A percentile compares a stretch with the other conserved stretches of the same genome.
phyloP scores from a whole-genome alignment of 306 rosid species.

The Medicago arabica region DNA sequence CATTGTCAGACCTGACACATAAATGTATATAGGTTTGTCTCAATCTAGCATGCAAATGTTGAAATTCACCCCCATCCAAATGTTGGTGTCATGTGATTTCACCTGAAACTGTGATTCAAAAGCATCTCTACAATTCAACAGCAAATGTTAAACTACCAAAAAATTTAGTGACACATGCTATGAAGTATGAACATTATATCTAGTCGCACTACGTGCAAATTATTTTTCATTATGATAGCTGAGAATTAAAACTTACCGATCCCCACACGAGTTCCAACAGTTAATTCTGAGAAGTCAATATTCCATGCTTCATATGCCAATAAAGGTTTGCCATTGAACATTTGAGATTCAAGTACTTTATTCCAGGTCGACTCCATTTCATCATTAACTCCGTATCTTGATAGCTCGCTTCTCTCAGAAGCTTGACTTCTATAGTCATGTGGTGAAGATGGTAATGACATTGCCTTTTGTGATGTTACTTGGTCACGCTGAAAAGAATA shows the following conservation, averaged over 20 bases:
- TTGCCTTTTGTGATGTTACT: slow-evolving; percentile 78
- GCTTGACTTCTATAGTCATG: slow-evolving; percentile 77
- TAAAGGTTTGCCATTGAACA: slow-evolving; percentile 74
- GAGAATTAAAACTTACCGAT: slow-evolving; percentile 67
- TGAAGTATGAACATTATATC: slow-evolving; percentile 22
- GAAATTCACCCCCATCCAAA: no score
- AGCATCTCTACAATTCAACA: slow-evolving; percentile 26
- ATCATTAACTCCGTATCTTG: slow-evolving; percentile 55
- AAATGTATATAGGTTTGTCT: no score
- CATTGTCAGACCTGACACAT: no score
- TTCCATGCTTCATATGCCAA: slow-evolving; percentile 91
- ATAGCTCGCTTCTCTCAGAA: slow-evolving; percentile 66
- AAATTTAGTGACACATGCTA: background rate
- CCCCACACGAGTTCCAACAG: slow-evolving; percentile 96
- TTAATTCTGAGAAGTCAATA: slow-evolving; percentile 88
- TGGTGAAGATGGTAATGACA: slow-evolving; percentile 93
- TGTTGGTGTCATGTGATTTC: background rate
- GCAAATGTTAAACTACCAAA: slow-evolving; percentile 1
- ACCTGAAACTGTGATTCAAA: background rate
- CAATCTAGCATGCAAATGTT: no score
- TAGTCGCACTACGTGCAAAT: background rate
- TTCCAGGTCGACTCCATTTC: slow-evolving; percentile 84
- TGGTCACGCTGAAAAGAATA: slow-evolving; percentile 54
- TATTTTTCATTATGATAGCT: slow-evolving; percentile 18
- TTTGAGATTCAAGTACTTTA: slow-evolving; percentile 77